A percentile compares a stretch with the other conserved stretches of the same genome.
phyloP scores from a whole-genome alignment of 371 early-diverging fungal species.

The Actinomortierella wolfii region DNA sequence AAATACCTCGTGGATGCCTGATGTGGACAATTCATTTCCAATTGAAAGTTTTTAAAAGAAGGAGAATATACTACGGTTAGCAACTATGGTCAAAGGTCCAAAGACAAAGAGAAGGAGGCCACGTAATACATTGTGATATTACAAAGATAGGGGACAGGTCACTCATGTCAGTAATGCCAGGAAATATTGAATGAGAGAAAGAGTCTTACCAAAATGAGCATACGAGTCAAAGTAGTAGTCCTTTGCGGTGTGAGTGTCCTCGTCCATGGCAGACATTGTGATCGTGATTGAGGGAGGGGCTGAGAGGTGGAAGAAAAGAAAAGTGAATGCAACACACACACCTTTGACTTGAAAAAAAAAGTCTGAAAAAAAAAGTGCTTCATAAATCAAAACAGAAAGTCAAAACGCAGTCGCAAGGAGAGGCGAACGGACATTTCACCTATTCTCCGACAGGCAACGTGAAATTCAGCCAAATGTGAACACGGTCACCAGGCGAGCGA shows the following conservation, averaged over 20 bases:
- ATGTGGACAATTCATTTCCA: neutral
- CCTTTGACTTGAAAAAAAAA: neutral
- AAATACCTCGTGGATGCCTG: constrained; percentile 27
- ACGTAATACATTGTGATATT: constrained; percentile 7
- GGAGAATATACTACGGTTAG: neutral
- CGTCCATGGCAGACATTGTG: constrained; percentile 45
- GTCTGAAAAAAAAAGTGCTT: constrained; percentile 5
- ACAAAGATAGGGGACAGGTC: neutral
- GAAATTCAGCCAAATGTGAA: no score
- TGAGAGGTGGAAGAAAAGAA: neutral
- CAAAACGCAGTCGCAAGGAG: neutral
- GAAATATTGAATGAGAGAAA: no score
- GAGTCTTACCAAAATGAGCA: constrained; percentile 86
- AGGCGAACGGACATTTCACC: no score
- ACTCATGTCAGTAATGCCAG: no score
- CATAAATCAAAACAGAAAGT: neutral
- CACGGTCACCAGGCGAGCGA: no score
- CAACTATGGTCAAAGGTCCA: neutral
- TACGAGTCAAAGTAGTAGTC: constrained; percentile 98
- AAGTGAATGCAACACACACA: neutral
- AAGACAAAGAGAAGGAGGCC: neutral
- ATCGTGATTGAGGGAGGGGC: constrained; percentile 4
- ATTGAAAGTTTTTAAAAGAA: constrained; percentile 5
- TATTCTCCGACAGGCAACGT: no score
- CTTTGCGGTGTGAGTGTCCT: constrained; percentile 53